Evolutionary conservation across 2,329 filamentous ascomycete genomes (phyloP).

Genomic region (Cryphonectria naterciae): DNA sequence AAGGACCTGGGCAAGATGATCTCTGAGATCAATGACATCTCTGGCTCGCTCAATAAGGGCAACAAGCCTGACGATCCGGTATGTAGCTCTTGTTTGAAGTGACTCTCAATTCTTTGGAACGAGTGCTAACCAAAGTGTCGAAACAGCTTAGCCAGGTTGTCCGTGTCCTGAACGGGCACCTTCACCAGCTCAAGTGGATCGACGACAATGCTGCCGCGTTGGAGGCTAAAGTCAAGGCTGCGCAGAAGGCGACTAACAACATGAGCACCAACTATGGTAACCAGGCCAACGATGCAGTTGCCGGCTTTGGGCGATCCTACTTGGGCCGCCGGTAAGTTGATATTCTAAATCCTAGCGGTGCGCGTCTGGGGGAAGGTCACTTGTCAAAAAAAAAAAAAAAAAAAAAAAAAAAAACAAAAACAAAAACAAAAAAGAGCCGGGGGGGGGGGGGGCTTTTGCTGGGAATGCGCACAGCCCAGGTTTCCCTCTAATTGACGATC

Average conservation of each 20-base stretch:
- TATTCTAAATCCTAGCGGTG: constrained; percentile 26
- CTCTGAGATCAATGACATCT: constrained; percentile 94
- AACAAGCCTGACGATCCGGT: constrained; percentile 87
- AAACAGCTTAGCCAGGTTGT: constrained; percentile 88
- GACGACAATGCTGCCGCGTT: constrained; percentile 81
- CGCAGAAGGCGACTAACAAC: constrained; percentile 76
- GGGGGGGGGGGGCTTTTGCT: not conserved
- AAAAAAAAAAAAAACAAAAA: not conserved
- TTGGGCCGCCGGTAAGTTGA: constrained; percentile 67
- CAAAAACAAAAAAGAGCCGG: not conserved
- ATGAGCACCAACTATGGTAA: constrained; percentile 61
- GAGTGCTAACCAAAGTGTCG: constrained; percentile 33
- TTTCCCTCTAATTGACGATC: not conserved
- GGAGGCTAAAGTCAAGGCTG: constrained; percentile 78
- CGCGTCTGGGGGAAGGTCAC: not conserved
- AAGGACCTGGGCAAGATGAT: constrained; percentile 95
- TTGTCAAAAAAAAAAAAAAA: not conserved
- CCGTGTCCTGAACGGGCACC: constrained; percentile 89
- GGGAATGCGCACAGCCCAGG: not conserved
- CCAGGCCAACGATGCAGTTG: constrained; percentile 72
- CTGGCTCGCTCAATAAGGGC: constrained; percentile 85
- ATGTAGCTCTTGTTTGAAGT: constrained; percentile 45
- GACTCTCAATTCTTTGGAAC: not conserved
- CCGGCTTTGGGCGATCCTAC: constrained; percentile 91
- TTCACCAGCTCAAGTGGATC: constrained; percentile 91